Base-by-base conservation (phyloP, 352 stramenopile species). In the Globisporangium acanthophoron region DNA sequence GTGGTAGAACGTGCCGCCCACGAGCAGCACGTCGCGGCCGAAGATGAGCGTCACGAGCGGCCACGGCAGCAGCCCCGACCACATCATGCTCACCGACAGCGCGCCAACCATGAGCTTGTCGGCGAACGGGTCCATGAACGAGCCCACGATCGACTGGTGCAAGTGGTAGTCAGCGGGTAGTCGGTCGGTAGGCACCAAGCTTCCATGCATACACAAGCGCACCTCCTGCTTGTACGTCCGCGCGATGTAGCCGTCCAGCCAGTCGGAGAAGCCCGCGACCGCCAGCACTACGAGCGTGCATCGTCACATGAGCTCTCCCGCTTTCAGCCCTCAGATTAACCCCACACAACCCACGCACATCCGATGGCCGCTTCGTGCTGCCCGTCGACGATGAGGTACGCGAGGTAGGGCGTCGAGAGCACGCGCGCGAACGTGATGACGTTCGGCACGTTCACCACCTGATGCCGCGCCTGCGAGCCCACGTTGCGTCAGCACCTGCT, bases 241-340 rank as follows among this genome's bases (percentile, higher is more conserved):
- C 41, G 84, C 84, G 47, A 93, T 84, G 59, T 88, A 93, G 49
- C 84, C 84, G 54, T 93, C 84, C 33, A 92, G 65, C 84, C 84
- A 93, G 59, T 93, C 84, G 3, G 81, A 92, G 13, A 92, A 56
- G 5, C 79, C 80, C 0, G 84, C 80, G 40, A 86, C 73, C 5
- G 78, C 74, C n/a, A 93, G 65, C 20, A 93, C 84, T 93, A 41
- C 45, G 6, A 43, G 37, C 21, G 43, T 48, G 43, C 9, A 24
- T 39, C 12, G 37, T 24, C 21, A 52, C 37, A 6, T 9, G 15
- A 46, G 40, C 40, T 46, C 5, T 15, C 40, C 5, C 5, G 31
- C 3, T 35, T 35, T 35, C 31, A 50, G n/a, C 16, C 20, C 1
- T 12, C 21, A 51, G 4, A 37, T 52, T 40, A 41, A 24, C 7